Evolutionary conservation across 1,139 yeast species (phyloP), one percentile per base, ranked within the genome.

Genomic region (Saccharomycopsis hybrid): DNA sequence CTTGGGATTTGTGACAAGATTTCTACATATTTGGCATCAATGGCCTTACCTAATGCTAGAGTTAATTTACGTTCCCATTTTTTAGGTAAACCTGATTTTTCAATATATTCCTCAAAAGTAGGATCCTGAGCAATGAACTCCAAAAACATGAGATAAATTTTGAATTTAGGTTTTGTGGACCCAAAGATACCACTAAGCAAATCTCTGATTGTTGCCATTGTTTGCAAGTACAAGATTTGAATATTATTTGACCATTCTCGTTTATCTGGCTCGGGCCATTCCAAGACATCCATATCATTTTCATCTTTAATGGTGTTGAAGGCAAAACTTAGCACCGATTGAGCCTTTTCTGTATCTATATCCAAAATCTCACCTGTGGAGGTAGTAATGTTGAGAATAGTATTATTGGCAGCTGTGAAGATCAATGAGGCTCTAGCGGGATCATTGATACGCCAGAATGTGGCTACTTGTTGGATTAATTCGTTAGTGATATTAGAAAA

Each of bases 11-110:
- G 67, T 5, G 73, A 69, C 33, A 85, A 67, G 25, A 80, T 62
- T 7, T 74, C 74, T 13, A 81, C 80, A 59, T 86, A 86, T 57
- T 81, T 74, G 2, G 64, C 58, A 55, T 82, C 87, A 1, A 88
- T 74, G 0, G 78, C 71, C 24, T 74, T 68, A 25, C 78, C 65
- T 7, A 83, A 64, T 0, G 78, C 59, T 42, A 73, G 74, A 9
- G 73, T 70, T 8, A 82, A 63, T 48, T 70, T 70, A 56, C 72
- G 75, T 45, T 80, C 72, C 80, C 82, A 78, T 56, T 72, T 73
- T 40, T 71, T 67, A 31, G 72, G 66, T 4, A 74, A 58, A 2
- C 73, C 76, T 2, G 71, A 57, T 11, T 68, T 67, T 31, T 63
- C 64, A 9, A 75, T 65, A 9, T 13, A 41, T 13, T 61, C 60